Base-by-base conservation (phyloP, 1,284 basidiomycete genomes). In the Cystobasidiaceae sp. region DNA sequence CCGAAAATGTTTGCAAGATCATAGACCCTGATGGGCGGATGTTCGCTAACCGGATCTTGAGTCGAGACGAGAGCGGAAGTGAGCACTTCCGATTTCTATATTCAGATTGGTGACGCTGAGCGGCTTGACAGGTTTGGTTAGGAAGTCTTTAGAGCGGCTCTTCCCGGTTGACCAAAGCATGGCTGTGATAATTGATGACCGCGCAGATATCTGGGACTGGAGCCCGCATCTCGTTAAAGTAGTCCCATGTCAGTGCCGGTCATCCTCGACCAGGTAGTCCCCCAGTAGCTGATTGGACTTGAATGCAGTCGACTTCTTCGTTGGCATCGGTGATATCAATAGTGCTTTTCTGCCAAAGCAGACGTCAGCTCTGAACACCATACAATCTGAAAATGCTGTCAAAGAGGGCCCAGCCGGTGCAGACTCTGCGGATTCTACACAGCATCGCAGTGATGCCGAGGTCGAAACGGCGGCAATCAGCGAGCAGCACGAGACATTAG, bases 241-340 rank as follows among this genome's bases (percentile, higher is more conserved):
- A 64, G 84, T 94, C 30, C 94, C 94, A 52, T 98, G 92, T 93
- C 70, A 73, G 90, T 34, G 13, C 44, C 48, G 32, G 61, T 50
- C 46, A 67, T 34, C 11, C n/a, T 28, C 63, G 2, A 19, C n/a
- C 17, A 21, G 27, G 5, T 23, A 11, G 8, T 6, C 23, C 15
- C 3, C 17, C 6, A 13, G 39, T 27, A 27, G 54, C 46, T 4
- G 2, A 55, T 0, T 0, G 8, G 17, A 19, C 28, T 9, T 8
- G 57, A 3, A 7, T 7, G 28, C 73, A 94, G 91, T 93, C 74
- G 93, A 97, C 74, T 98, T 98, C 78, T 98, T 97, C 74, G 83
- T 97, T 66, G 93, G 94, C n/a, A 97, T 96, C 70, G 94, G 94
- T 52, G 94, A 98, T 77, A 97, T 98, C 77, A 98, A 98, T 76